phyloP scores from a whole-genome alignment of 345 rosid genomes.

The Gossypium anomalum region DNA sequence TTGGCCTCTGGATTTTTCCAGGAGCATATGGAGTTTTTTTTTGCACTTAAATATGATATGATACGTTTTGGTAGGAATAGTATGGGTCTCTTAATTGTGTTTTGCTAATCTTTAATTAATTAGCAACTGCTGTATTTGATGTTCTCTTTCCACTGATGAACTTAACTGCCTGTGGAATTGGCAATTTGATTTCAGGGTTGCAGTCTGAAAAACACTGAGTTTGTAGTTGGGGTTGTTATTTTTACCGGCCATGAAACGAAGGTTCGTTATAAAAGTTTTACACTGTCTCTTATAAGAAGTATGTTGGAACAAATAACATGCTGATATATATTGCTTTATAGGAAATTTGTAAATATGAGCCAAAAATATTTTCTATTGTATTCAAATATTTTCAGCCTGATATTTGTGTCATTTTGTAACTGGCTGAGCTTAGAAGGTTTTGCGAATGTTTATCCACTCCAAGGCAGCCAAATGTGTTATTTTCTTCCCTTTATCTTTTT shows the following conservation, averaged over 20 bases:
- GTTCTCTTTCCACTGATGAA: slow-evolving; percentile 3
- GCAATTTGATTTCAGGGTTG: slow-evolving; percentile 67
- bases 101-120: neutral
- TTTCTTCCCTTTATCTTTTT: slow-evolving; percentile 6
- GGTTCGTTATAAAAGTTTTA: slow-evolving; percentile 40
- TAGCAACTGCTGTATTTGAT: neutral
- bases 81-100: neutral
- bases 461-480: neutral
- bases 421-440: neutral
- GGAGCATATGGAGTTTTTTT: neutral
- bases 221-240: slow-evolving; percentile 82
- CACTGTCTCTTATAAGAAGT: neutral
- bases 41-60: neutral
- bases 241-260: slow-evolving; percentile 98
- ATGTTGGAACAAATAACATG: neutral
- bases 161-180: slow-evolving; percentile 1
- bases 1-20: neutral
- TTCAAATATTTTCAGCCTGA: neutral
- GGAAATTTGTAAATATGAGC: neutral
- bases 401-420: neutral
- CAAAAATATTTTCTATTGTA: neutral
- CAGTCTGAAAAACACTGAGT: slow-evolving; percentile 95
- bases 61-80: neutral
- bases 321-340: neutral
- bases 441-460: slow-evolving; percentile 5